A percentile compares a stretch with the other conserved stretches of the same genome.
Evolutionary conservation across 805 yeast species (phyloP).

Genomic region (Kodamaea kaohsiungensis): DNA sequence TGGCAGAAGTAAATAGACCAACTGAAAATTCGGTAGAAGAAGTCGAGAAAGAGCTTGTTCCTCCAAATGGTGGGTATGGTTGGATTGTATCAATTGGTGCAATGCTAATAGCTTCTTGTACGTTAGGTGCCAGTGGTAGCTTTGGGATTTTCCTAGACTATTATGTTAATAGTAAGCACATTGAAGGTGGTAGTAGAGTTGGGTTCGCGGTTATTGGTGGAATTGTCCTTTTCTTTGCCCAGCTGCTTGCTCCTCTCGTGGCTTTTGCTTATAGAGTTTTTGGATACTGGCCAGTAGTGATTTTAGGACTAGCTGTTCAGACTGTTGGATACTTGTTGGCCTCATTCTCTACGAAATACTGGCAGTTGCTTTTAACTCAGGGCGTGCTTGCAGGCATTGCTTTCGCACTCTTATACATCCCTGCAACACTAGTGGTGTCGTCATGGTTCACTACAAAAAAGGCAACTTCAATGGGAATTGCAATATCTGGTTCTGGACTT

Average conservation of each 20-base stretch:
- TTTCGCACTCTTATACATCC: constrained; percentile 42
- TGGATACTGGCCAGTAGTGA: constrained; percentile 51
- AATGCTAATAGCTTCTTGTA: constrained; percentile 44
- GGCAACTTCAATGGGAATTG: constrained; percentile 51
- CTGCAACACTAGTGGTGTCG: constrained; percentile 45
- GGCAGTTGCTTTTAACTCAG: constrained; percentile 55
- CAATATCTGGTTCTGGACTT: constrained; percentile 49
- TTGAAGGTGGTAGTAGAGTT: constrained; percentile 48
- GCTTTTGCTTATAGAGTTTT: constrained; percentile 47
- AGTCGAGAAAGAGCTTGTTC: background rate
- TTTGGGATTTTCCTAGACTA: constrained; percentile 59
- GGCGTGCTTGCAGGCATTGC: constrained; percentile 52
- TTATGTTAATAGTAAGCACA: constrained; percentile 48
- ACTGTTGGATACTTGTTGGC: constrained; percentile 50
- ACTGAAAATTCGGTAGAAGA: background rate
- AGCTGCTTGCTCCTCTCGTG: constrained; percentile 54
- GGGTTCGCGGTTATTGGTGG: constrained; percentile 66
- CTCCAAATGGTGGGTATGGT: constrained; percentile 49
- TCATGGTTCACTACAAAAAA: constrained; percentile 49
- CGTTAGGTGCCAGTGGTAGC: constrained; percentile 62
- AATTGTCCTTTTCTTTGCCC: constrained; percentile 52
- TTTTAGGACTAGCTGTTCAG: constrained; percentile 45
- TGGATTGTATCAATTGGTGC: constrained; percentile 56
- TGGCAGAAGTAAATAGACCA: background rate
- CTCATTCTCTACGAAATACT: constrained; percentile 47